Evolutionary conservation across 202 grass and related monocot genomes (phyloP).

Genomic region (Elaeis oleifera): DNA sequence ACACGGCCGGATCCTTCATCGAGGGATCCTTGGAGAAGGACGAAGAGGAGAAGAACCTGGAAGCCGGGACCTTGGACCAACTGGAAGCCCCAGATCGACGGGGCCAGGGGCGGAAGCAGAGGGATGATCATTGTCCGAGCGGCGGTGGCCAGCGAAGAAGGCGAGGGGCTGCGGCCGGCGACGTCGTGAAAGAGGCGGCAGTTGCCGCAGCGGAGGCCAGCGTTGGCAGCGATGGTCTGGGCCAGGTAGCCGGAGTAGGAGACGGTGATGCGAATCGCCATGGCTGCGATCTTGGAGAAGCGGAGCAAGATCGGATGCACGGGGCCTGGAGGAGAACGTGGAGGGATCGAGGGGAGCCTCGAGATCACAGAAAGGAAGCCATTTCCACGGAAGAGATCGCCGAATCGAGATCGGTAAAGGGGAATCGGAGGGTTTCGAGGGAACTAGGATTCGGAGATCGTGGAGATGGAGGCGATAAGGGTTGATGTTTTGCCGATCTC

Average conservation of each 20-base stretch:
- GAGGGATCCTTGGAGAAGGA: background rate
- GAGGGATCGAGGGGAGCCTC: conserved; percentile 7
- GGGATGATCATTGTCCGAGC: conserved; percentile 23
- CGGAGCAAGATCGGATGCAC: conserved; percentile 8
- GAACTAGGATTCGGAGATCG: conserved; percentile 28
- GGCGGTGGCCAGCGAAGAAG: conserved; percentile 37
- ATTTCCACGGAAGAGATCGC: background rate
- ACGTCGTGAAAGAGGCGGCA: conserved; percentile 39
- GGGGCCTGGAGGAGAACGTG: conserved; percentile 22
- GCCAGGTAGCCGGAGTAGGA: conserved; percentile 83
- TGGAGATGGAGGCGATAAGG: background rate
- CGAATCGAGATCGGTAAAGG: conserved; percentile 9
- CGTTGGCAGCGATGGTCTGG: conserved; percentile 54
- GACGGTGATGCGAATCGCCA: conserved; percentile 91
- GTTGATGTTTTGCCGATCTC: background rate
- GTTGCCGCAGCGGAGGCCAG: conserved; percentile 54
- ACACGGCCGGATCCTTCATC: conserved; percentile 15
- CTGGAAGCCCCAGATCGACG: conserved; percentile 6
- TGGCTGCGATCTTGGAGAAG: conserved; percentile 38
- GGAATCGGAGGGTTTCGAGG: conserved; percentile 17
- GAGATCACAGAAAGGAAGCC: background rate
- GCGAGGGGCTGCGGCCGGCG: conserved; percentile 2
- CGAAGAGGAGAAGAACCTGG: background rate
- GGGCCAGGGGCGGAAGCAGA: background rate
- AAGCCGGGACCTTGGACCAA: conserved; percentile 32